These are phyloP conservation scores for Umbelopsis sp. DNA, from an alignment of 371 early-diverging fungal species.

Conservation along the genomic window DNA sequence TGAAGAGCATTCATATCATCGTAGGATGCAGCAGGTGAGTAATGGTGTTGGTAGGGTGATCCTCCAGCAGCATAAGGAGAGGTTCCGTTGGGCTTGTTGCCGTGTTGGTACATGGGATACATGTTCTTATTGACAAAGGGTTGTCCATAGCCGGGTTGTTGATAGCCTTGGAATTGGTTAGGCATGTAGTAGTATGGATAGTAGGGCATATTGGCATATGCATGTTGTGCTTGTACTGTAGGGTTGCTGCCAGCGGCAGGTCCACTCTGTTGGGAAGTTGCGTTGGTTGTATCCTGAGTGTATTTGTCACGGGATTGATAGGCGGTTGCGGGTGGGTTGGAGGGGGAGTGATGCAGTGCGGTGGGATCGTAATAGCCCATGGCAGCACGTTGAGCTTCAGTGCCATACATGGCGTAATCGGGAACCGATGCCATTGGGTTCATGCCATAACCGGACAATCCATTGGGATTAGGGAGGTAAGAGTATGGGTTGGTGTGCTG, in stretches of 20 bases:
- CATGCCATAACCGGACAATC: constrained; percentile 56
- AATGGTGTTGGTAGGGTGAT: constrained; percentile 36
- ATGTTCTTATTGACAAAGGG: constrained; percentile 73
- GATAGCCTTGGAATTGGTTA: constrained; percentile 74
- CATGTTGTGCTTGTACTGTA: constrained; percentile 34
- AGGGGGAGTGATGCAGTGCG: constrained; percentile 15
- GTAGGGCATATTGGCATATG: constrained; percentile 57
- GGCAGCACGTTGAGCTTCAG: constrained; percentile 53
- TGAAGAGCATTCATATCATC: constrained; percentile 29
- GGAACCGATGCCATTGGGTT: constrained; percentile 56
- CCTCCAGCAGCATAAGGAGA: constrained; percentile 25
- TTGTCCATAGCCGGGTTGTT: constrained; percentile 69
- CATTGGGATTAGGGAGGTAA: constrained; percentile 41
- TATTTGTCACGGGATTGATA: constrained; percentile 36
- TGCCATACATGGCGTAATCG: constrained; percentile 49
- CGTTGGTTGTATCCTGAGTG: constrained; percentile 24
- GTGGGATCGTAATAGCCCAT: constrained; percentile 42
- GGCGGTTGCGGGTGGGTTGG: constrained; percentile 21
- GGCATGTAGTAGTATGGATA: constrained; percentile 80
- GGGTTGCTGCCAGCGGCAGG: constrained; percentile 23
- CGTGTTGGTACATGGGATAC: constrained; percentile 63
- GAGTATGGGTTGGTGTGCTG: constrained; percentile 39
- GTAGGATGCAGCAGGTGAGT: constrained; percentile 24
- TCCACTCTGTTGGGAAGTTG: constrained; percentile 3
- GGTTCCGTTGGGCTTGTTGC: constrained; percentile 25